These are phyloP conservation scores for Ophiosphaerella herpotricha DNA, from an alignment of 2,329 filamentous ascomycete genomes.

Conservation along the genomic window DNA sequence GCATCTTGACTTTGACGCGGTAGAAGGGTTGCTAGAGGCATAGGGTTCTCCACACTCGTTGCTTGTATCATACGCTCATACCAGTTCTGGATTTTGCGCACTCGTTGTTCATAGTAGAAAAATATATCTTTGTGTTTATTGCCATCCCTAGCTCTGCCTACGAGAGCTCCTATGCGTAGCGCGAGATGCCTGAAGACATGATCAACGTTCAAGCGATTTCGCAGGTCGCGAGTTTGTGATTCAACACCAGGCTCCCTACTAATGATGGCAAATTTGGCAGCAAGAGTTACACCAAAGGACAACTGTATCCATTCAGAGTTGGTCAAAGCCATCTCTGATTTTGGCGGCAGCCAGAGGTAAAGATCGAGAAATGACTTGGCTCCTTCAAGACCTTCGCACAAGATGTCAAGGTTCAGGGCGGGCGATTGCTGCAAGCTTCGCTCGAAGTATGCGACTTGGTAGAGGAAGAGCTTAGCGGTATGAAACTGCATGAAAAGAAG, in stretches of 20 bases:
- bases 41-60: constrained; percentile 18
- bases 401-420: constrained; percentile 28
- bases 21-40: constrained; percentile 4
- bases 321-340: constrained; percentile 43
- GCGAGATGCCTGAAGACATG: constrained; percentile 32
- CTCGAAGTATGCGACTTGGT: constrained; percentile 46
- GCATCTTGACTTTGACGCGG: background rate
- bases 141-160: constrained; percentile 23
- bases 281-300: constrained; percentile 41
- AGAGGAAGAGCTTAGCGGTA: constrained; percentile 47
- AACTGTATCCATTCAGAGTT: constrained; percentile 50
- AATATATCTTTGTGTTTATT: constrained; percentile 35
- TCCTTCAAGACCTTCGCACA: constrained; percentile 28
- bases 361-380: constrained; percentile 37
- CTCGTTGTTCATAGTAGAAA: constrained; percentile 28
- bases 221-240: constrained; percentile 27
- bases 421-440: constrained; percentile 33
- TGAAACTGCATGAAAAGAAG: constrained; percentile 48
- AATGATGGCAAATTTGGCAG: constrained; percentile 38
- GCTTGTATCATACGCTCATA: constrained; percentile 33
- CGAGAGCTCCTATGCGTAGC: constrained; percentile 32
- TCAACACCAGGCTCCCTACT: constrained; percentile 29
- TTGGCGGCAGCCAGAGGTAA: constrained; percentile 42
- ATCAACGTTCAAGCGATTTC: constrained; percentile 34
- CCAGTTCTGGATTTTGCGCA: constrained; percentile 36